Conservation (phyloP, 805 yeast species). For the Kazachstania kunashirensis region DNA sequence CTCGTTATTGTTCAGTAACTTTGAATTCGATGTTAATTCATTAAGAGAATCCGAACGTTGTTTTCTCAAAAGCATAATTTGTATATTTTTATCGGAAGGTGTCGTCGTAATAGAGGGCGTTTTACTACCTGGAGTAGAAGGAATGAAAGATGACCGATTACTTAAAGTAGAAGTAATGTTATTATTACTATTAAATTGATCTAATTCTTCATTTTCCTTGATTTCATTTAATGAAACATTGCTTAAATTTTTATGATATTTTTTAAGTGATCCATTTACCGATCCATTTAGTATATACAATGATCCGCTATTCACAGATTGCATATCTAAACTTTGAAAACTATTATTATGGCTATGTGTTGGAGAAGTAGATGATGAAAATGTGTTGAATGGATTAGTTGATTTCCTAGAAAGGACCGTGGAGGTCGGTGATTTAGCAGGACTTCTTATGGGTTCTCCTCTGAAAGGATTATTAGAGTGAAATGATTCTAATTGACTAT, state of each 20-base stretch:
- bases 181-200: slow-evolving; percentile 9
- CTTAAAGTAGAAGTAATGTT: background rate
- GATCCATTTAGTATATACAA: slow-evolving; percentile 7
- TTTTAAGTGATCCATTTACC: slow-evolving; percentile 1
- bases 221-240: slow-evolving; percentile 29
- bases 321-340: slow-evolving; percentile 1
- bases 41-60: slow-evolving; percentile 6
- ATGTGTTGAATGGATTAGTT: background rate
- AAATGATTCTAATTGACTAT: slow-evolving; percentile 1
- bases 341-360: background rate
- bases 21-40: slow-evolving; percentile 5
- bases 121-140: slow-evolving; percentile 1
- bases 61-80: background rate
- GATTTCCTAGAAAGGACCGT: background rate
- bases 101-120: background rate
- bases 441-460: background rate
- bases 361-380: background rate
- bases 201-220: slow-evolving; percentile 27
- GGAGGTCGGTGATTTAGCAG: background rate
- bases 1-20: slow-evolving; percentile 1
- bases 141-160: slow-evolving; percentile 1
- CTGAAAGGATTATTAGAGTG: slow-evolving; percentile 8
- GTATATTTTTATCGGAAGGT: slow-evolving; percentile 2
- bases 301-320: slow-evolving; percentile 1
- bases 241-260: slow-evolving; percentile 12